A percentile compares a stretch with the other conserved stretches of the same genome.
These are phyloP conservation scores for Hygrocybe coccinea DNA, from an alignment of 768 basidiomycete genomes.

Conservation along the genomic window DNA sequence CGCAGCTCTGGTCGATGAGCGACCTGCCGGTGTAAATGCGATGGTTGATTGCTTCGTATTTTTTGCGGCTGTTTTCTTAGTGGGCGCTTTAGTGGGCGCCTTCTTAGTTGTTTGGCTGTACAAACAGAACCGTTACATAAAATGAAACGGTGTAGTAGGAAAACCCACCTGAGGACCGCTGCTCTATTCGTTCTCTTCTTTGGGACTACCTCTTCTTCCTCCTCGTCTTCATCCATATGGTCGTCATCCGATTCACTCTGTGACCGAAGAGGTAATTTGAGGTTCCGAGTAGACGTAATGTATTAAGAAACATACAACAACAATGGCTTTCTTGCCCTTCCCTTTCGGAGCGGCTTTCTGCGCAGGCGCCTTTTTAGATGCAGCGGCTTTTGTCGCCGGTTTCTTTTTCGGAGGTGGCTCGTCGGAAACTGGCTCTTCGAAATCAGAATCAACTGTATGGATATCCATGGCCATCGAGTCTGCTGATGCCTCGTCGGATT, in stretches of 20 bases:
- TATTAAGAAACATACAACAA: constrained; percentile 21
- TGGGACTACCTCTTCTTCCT: constrained; percentile 43
- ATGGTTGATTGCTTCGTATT: constrained; percentile 50
- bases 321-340: constrained; percentile 51
- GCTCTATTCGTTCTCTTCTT: constrained; percentile 61
- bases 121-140: neutral
- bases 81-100: constrained; percentile 30
- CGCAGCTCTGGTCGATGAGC: constrained; percentile 58
- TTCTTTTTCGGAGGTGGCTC: constrained; percentile 44
- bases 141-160: neutral
- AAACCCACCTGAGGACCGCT: constrained; percentile 55
- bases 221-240: constrained; percentile 49
- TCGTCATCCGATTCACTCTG: constrained; percentile 47
- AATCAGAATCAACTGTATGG: constrained; percentile 54
- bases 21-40: constrained; percentile 56
- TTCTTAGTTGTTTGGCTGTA: constrained; percentile 40
- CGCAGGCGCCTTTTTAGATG: constrained; percentile 36
- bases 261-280: neutral
- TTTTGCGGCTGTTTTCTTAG: constrained; percentile 51
- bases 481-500: constrained; percentile 46
- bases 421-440: constrained; percentile 47
- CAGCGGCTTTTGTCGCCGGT: constrained; percentile 30
- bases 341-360: constrained; percentile 40
- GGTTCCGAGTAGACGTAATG: constrained; percentile 1
- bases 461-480: constrained; percentile 82